Base-by-base conservation (phyloP, 495 filamentous ascomycete species). In the Hypoxylon rickii region DNA sequence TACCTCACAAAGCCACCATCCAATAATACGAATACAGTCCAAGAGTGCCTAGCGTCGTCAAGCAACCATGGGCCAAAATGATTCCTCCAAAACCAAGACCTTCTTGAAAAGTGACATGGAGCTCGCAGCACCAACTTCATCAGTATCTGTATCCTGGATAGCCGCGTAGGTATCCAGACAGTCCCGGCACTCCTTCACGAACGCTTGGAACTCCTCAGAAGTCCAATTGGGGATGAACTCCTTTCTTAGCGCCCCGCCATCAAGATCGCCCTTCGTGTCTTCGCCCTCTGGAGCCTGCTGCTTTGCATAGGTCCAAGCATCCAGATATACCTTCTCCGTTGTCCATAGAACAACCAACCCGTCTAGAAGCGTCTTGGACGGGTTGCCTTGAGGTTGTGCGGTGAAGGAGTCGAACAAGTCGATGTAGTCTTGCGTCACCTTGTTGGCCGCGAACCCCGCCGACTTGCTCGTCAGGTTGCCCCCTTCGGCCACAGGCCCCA, bases 291-390 rank as follows among this genome's bases (percentile, higher is more conserved):
- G 48, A 19, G 49, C 49, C 24, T 29, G 24, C 10, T 55, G 46
- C 29, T 75, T 74, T 18, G 83, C 83, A 70, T 77, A 83, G 44
- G 71, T 70, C 84, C 84, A 88, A 11, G 83, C 74, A 34, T 75
- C 72, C 3, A 87, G 50, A 65, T 87, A 87, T 53, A 76, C 79
- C 2, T 76, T 79, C 74, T 92, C 89, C 8, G 86, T 90, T 19
- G 86, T 84, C 85, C 87, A 92, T 15, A 90, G 77, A 16, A 88
- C 80, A 7, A 88, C 76, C 51, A 90, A 66, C 7, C 86, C 87
- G 63, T 89, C 86, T 12, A 90, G 66, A 7, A 67, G 49, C 13
- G 61, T 58, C 66, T 65, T 73, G 1, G 64, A 38, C 44, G 12
- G 37, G 26, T 56, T 40, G 24, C 53, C 66, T 15, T 22, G 37